phyloP scores from a whole-genome alignment of 805 yeast genomes.

The Yamadazyma sp. region DNA sequence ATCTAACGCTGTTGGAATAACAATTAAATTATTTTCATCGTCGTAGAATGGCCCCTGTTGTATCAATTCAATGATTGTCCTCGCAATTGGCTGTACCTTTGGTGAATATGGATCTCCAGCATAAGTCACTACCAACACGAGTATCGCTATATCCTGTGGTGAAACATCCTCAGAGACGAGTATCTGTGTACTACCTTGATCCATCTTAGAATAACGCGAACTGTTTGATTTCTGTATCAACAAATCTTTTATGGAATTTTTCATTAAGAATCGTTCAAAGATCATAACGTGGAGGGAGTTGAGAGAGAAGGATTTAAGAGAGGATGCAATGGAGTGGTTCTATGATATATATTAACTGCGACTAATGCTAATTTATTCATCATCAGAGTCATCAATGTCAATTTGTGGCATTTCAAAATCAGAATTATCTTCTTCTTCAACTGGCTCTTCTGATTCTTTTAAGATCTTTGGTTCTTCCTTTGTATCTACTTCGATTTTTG shows the following conservation, averaged over 20 bases:
- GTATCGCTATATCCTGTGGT: constrained; percentile 52
- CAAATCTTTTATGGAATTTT: no score
- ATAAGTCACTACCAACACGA: constrained; percentile 35
- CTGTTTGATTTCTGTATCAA: no score
- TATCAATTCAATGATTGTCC: constrained; percentile 43
- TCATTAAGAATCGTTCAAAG: no score
- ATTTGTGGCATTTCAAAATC: constrained; percentile 53
- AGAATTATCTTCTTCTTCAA: constrained; percentile 19
- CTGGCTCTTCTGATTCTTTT: background rate
- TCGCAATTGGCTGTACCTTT: constrained; percentile 4
- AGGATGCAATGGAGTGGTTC: no score
- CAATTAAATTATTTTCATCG: constrained; percentile 16
- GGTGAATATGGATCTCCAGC: constrained; percentile 14
- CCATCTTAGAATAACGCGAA: background rate
- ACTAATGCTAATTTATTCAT: constrained; percentile 25
- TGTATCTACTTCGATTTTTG: background rate
- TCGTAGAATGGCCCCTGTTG: constrained; percentile 30
- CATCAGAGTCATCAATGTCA: constrained; percentile 41
- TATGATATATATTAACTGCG: no score
- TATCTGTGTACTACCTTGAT: constrained; percentile 7
- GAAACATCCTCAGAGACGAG: constrained; percentile 43
- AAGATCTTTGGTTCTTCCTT: background rate
- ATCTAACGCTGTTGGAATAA: constrained; percentile 31
- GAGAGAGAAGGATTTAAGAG: no score
- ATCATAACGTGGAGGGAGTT: no score